Percentiles rank a stretch among this genome's conserved stretches.
These are phyloP conservation scores for Arthrobotrys megalospora DNA, from an alignment of 2,329 filamentous ascomycete species.

Conservation along the genomic window DNA sequence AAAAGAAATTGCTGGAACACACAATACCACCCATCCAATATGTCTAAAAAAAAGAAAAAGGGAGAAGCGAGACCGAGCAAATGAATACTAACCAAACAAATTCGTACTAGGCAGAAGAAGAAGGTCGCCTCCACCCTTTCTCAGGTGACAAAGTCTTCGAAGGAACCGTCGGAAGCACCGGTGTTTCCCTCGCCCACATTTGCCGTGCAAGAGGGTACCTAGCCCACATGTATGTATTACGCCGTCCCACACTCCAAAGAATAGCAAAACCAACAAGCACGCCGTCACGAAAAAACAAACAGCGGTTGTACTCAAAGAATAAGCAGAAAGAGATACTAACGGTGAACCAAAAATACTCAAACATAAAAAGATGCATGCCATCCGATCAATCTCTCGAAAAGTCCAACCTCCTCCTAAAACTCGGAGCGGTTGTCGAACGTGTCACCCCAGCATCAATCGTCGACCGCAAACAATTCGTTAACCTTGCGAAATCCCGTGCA, in stretches of 20 bases:
- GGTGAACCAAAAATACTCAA: neutral
- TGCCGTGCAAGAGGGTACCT: conserved; percentile 90
- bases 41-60: neutral
- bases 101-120: conserved; percentile 77
- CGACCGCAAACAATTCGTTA: conserved; percentile 94
- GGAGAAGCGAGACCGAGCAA: conserved; percentile 2
- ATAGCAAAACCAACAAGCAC: conserved; percentile 13
- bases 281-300: neutral
- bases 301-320: neutral
- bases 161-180: conserved; percentile 95
- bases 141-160: conserved; percentile 97
- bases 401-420: conserved; percentile 85
- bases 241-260: conserved; percentile 14
- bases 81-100: conserved; percentile 23
- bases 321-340: conserved; percentile 59
- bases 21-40: conserved; percentile 6
- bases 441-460: conserved; percentile 93
- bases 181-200: conserved; percentile 91
- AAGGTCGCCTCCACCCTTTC: conserved; percentile 81
- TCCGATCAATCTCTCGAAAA: conserved; percentile 92
- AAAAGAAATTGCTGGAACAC: neutral
- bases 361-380: conserved; percentile 81
- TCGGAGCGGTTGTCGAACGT: conserved; percentile 92
- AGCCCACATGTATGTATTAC: conserved; percentile 80
- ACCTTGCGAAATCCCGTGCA: conserved; percentile 84